Percentiles rank a stretch among this genome's conserved stretches.
Evolutionary conservation across 2,329 filamentous ascomycete species (phyloP).

Genomic region (Talaromyces sp.): DNA sequence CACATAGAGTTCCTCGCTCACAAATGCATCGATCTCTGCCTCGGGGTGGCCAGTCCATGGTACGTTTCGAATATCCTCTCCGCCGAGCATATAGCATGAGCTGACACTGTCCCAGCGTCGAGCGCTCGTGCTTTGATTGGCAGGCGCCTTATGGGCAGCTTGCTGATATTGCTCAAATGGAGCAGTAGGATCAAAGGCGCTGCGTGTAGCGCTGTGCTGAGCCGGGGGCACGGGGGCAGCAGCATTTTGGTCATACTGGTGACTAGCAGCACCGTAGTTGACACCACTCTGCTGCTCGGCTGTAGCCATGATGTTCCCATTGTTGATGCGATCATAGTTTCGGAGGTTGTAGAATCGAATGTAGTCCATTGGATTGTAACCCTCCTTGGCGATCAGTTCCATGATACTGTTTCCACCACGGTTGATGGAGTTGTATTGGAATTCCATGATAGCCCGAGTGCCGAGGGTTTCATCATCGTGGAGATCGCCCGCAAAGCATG

Average conservation of each 20-base stretch:
- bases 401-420: slow-evolving; percentile 91
- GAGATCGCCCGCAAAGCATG: slow-evolving; percentile 91
- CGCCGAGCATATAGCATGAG: slow-evolving; percentile 80
- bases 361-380: slow-evolving; percentile 77
- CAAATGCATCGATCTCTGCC: slow-evolving; percentile 64
- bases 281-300: slow-evolving; percentile 48
- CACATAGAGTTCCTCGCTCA: slow-evolving; percentile 65
- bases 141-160: slow-evolving; percentile 60
- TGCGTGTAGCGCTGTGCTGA: slow-evolving; percentile 32
- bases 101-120: slow-evolving; percentile 75
- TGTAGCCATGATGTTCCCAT: slow-evolving; percentile 36
- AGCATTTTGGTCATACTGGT: slow-evolving; percentile 50
- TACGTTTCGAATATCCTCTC: slow-evolving; percentile 67
- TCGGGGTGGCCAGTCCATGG: slow-evolving; percentile 60
- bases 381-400: slow-evolving; percentile 72
- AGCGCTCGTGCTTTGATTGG: slow-evolving; percentile 47
- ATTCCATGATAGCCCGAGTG: slow-evolving; percentile 96
- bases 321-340: slow-evolving; percentile 87
- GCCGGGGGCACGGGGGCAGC: slow-evolving; percentile 47
- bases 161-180: slow-evolving; percentile 72
- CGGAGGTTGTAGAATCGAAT: slow-evolving; percentile 94
- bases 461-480: slow-evolving; percentile 80
- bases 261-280: slow-evolving; percentile 48
- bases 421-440: slow-evolving; percentile 95
- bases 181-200: slow-evolving; percentile 43